A percentile compares a stretch with the other conserved stretches of the same genome.
Evolutionary conservation across 331 rosid genomes (phyloP).

Genomic region (Pyracantha coccinea): DNA sequence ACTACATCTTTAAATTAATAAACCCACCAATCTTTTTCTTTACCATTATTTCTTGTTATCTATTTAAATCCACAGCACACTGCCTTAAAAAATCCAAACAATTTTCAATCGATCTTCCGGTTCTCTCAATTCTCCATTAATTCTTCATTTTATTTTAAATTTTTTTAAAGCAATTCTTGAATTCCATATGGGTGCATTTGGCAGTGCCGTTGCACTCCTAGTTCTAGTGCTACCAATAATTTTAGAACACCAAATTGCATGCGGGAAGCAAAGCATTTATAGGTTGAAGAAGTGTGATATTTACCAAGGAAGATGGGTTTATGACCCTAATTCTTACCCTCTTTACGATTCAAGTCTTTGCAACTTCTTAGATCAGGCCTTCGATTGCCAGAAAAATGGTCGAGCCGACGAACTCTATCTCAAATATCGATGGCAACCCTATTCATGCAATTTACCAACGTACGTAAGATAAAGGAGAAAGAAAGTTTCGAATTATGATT

Average conservation of each 20-base stretch:
- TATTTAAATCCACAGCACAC: neutral
- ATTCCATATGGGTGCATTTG: conserved; percentile 1
- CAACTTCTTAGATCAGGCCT: neutral
- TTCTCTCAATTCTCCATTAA: neutral
- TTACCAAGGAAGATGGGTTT: conserved; percentile 14
- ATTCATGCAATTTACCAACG: conserved; percentile 10
- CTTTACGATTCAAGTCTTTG: conserved; percentile 5
- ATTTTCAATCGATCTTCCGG: too few species aligned
- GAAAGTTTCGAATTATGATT: neutral
- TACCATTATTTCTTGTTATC: neutral
- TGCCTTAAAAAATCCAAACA: neutral
- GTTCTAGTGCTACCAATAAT: neutral
- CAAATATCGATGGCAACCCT: conserved; percentile 19
- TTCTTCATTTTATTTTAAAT: neutral
- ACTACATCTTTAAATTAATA: neutral
- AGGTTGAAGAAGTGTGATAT: conserved; percentile 4
- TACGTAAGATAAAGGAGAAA: neutral
- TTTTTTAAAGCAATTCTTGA: too few species aligned
- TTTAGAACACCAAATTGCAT: neutral
- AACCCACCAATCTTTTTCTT: neutral
- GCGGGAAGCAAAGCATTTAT: neutral
- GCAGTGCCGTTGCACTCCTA: neutral
- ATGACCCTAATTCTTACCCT: conserved; percentile 9
- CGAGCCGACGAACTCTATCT: conserved; percentile 6
- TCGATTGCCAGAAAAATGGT: conserved; percentile 16